Evolutionary conservation across 768 basidiomycete species (phyloP).

Genomic region (Tylopilus rubrobrunneus): DNA sequence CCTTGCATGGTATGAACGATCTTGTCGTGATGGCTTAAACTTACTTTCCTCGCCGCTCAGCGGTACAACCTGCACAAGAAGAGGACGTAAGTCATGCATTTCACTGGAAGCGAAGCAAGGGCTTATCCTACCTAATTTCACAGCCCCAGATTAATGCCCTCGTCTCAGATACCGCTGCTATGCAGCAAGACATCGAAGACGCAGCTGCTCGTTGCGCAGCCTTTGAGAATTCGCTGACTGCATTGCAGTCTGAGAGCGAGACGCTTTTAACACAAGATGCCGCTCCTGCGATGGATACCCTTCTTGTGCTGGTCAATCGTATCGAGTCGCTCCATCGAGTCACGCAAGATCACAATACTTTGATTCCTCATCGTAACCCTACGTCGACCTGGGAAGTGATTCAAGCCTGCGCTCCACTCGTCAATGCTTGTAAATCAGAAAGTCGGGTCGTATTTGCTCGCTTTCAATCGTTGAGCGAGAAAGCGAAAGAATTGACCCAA

Average conservation of each 20-base stretch:
- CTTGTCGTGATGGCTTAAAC: too few relatives aligned
- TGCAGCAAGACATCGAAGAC: slow-evolving; percentile 4
- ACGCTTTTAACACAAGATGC: slow-evolving; percentile 1
- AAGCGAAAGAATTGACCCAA: slow-evolving; percentile 6
- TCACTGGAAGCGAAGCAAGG: too few relatives aligned
- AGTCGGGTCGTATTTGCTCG: slow-evolving; percentile 2
- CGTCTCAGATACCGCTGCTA: not conserved
- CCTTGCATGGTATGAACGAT: too few relatives aligned
- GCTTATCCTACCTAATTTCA: not conserved
- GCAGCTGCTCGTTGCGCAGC: not conserved
- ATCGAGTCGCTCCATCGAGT: slow-evolving; percentile 7
- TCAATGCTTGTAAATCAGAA: slow-evolving; percentile 5
- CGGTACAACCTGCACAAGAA: not conserved
- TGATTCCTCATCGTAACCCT: not conserved
- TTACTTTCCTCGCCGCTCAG: not conserved
- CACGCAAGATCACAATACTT: not conserved
- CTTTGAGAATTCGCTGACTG: not conserved
- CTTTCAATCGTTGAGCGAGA: slow-evolving; percentile 6
- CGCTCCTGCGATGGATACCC: slow-evolving; percentile 5
- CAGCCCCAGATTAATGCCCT: slow-evolving; percentile 1
- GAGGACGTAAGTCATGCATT: not conserved
- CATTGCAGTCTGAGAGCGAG: slow-evolving; percentile 1
- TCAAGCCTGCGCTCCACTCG: not conserved
- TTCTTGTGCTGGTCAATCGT: not conserved
- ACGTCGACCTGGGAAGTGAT: not conserved